Percentiles rank a stretch among this genome's conserved stretches.
Conservation (phyloP, 306 rosid species). For the Citrullus amarus region DNA sequence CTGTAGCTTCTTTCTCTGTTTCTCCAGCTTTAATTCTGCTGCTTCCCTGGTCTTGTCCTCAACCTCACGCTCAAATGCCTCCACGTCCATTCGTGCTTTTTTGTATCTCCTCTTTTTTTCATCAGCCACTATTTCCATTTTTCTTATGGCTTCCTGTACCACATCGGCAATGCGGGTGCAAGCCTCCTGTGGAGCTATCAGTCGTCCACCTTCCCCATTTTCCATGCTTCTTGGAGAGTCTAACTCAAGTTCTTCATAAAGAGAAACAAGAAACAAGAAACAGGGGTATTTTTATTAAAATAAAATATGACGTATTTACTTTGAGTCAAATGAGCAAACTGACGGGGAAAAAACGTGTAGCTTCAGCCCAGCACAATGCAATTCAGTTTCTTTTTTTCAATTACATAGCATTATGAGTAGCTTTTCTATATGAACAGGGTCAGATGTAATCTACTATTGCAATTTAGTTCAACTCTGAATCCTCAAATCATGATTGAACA, state of each 20-base stretch:
- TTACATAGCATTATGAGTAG: neutral
- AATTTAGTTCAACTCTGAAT: neutral
- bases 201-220: constrained; percentile 74
- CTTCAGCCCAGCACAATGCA: neutral
- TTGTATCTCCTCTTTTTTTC: constrained; percentile 94
- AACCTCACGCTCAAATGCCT: constrained; percentile 76
- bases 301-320: neutral
- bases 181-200: constrained; percentile 93
- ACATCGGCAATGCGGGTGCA: constrained; percentile 91
- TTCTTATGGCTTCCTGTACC: constrained; percentile 87
- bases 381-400: neutral
- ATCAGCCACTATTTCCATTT: constrained; percentile 97
- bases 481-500: neutral
- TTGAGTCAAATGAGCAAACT: neutral
- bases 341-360: neutral
- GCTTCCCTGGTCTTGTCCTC: constrained; percentile 88
- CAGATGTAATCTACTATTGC: neutral
- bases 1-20: constrained; percentile 79
- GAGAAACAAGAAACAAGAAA: constrained; percentile 12
- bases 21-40: constrained; percentile 60
- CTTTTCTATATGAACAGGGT: neutral
- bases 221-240: constrained; percentile 74
- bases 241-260: constrained; percentile 70
- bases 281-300: neutral
- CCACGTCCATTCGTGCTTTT: constrained; percentile 81